Conservation (phyloP, 345 rosid genomes). For the Eutrema heterophyllum region DNA sequence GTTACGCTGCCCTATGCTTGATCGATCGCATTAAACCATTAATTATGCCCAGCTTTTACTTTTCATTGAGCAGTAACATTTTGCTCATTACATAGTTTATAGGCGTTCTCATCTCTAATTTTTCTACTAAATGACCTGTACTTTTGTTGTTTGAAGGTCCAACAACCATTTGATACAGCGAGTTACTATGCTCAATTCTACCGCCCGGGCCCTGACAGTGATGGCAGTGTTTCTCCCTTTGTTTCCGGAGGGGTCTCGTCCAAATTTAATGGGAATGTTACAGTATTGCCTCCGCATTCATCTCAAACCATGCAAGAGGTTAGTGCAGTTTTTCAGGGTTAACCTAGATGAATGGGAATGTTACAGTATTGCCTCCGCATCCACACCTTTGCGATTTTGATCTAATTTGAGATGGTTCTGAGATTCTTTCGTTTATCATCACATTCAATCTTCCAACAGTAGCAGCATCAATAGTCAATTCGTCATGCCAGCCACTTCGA, state of each 20-base stretch:
- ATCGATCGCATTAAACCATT: background rate
- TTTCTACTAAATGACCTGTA: slow-evolving; percentile 9
- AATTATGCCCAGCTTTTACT: slow-evolving; percentile 1
- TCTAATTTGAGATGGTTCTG: background rate
- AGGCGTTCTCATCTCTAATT: background rate
- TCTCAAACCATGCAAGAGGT: slow-evolving; percentile 89
- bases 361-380: too few relatives aligned
- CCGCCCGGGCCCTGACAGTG: slow-evolving; percentile 59
- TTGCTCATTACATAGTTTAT: background rate
- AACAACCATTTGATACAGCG: slow-evolving; percentile 76
- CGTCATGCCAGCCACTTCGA: background rate
- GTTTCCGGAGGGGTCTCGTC: slow-evolving; percentile 60
- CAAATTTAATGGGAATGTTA: slow-evolving; percentile 75
- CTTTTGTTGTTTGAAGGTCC: slow-evolving; percentile 48
- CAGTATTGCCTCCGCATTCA: slow-evolving; percentile 65
- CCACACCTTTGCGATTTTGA: background rate
- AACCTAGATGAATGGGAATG: too few relatives aligned
- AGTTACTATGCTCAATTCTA: slow-evolving; percentile 78
- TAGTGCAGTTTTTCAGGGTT: background rate
- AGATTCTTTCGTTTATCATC: background rate
- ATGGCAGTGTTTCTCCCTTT: slow-evolving; percentile 83
- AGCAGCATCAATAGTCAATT: background rate
- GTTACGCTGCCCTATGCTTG: background rate
- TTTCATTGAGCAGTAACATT: background rate
- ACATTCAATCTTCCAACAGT: background rate